Evolutionary conservation across 257 asterid species (phyloP).

Genomic region (Solanum acaule): DNA sequence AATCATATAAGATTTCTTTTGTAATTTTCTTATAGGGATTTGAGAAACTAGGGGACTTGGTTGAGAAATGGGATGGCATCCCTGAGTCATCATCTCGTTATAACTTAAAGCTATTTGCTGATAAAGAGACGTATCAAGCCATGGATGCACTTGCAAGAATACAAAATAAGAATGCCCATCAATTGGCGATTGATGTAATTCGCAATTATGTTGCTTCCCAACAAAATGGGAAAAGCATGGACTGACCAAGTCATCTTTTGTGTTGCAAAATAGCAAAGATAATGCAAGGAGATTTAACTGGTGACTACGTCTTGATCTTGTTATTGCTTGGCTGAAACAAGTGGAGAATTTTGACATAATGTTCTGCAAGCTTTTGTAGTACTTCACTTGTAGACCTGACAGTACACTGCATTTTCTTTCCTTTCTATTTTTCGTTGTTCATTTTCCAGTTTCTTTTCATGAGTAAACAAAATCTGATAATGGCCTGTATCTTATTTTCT

Average conservation of each 20-base stretch:
- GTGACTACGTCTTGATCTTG: constrained; percentile 6
- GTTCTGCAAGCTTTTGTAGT: constrained; percentile 5
- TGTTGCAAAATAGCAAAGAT: neutral
- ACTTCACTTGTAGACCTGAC: neutral
- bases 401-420: neutral
- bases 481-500: neutral
- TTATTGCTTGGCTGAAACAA: constrained; percentile 21
- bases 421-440: neutral
- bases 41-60: constrained; percentile 66
- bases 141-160: constrained; percentile 47
- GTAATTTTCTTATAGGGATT: constrained; percentile 42
- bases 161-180: constrained; percentile 67
- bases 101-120: constrained; percentile 53
- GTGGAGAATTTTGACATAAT: constrained; percentile 5
- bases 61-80: constrained; percentile 75
- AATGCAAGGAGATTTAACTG: neutral
- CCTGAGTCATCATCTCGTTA: constrained; percentile 46
- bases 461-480: neutral
- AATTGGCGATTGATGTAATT: constrained; percentile 74
- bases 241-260: neutral
- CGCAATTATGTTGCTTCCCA: constrained; percentile 69
- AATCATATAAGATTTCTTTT: neutral
- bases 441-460: neutral
- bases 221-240: constrained; percentile 36
- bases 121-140: constrained; percentile 63